These are phyloP conservation scores for Pinus taeda DNA, from an alignment of 75 land plant genomes.

Conservation along the genomic window DNA sequence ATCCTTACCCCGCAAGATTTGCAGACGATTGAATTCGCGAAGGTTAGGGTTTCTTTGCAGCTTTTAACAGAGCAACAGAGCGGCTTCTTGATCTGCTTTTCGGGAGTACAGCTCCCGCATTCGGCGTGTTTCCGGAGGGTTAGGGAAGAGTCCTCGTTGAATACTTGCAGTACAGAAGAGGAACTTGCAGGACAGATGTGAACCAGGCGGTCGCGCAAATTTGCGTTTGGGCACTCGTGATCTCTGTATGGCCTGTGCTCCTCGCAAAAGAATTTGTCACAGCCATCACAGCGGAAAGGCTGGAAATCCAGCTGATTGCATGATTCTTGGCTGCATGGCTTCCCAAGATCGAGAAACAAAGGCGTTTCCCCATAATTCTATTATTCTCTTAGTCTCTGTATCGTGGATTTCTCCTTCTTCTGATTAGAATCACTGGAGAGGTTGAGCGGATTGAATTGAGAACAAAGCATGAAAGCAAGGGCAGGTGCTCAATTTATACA, in stretches of 20 bases:
- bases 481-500: no score
- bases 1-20: constrained; percentile 54
- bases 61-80: constrained; percentile 63
- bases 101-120: constrained; percentile 59
- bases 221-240: constrained; percentile 65
- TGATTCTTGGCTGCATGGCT: constrained; percentile 54
- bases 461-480: no score
- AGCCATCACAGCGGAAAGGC: constrained; percentile 77
- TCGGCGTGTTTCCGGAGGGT: constrained; percentile 39
- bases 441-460: no score
- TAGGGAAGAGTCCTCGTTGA: constrained; percentile 29
- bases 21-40: constrained; percentile 61
- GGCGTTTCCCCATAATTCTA: constrained; percentile 43
- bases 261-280: constrained; percentile 67
- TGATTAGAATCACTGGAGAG: no score
- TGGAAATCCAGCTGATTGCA: constrained; percentile 85
- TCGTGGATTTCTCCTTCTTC: no score
- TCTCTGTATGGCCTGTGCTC: constrained; percentile 66
- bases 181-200: constrained; percentile 66
- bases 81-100: constrained; percentile 54
- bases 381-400: no score
- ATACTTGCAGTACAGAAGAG: constrained; percentile 36
- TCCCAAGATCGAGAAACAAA: constrained; percentile 77
- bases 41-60: constrained; percentile 72
- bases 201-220: constrained; percentile 49